Evolutionary conservation across 208 protist genomes (phyloP).

Genomic region (Endotrypanum monterogeii): DNA sequence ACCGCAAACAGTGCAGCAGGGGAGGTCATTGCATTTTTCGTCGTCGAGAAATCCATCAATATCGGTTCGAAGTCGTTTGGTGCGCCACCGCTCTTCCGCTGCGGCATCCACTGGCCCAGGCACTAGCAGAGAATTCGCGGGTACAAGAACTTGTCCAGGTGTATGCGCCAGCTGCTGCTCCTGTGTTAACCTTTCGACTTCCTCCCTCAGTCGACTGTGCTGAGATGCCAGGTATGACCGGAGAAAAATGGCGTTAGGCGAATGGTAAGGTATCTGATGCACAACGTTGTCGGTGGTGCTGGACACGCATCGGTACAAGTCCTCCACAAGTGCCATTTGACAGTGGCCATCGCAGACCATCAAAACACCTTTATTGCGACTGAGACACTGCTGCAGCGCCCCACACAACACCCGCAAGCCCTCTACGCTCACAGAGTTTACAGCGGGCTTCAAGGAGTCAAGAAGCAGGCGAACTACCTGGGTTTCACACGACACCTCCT

Average conservation of each 20-base stretch:
- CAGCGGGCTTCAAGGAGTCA: constrained; percentile 19
- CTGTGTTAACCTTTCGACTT: not conserved
- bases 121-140: not conserved
- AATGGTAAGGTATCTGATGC: constrained; percentile 26
- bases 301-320: constrained; percentile 45
- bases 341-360: constrained; percentile 69
- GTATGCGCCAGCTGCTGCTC: not conserved
- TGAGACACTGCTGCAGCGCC: constrained; percentile 47
- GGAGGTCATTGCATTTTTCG: constrained; percentile 3
- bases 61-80: constrained; percentile 17
- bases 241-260: constrained; percentile 29
- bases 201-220: constrained; percentile 26
- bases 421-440: constrained; percentile 30
- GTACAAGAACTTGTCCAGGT: not conserved
- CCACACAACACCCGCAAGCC: constrained; percentile 55
- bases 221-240: constrained; percentile 17
- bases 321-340: constrained; percentile 39
- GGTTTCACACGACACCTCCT: constrained; percentile 21
- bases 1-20: constrained; percentile 61
- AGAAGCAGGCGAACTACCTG: constrained; percentile 21
- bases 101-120: constrained; percentile 19
- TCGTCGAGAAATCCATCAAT: constrained; percentile 35
- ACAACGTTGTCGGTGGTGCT: constrained; percentile 41
- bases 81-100: constrained; percentile 28
- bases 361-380: constrained; percentile 55